Percentiles rank a stretch among this genome's conserved stretches.
Conservation (phyloP, 2,329 filamentous ascomycete species). For the Aplosporella prunicola region DNA sequence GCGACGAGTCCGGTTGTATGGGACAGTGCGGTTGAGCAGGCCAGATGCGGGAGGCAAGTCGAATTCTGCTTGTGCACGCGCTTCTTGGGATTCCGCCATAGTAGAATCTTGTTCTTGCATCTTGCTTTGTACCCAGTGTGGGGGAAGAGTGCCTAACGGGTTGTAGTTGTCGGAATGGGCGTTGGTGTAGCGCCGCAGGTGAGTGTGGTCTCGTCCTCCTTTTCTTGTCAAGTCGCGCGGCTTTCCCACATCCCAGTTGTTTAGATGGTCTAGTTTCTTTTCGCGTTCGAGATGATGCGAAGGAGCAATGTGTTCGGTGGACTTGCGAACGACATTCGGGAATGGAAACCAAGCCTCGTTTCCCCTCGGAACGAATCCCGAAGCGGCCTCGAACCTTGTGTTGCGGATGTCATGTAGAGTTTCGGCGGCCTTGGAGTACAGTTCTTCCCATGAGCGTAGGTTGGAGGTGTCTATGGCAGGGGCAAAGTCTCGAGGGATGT, state of each 20-base stretch:
- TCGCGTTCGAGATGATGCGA: neutral
- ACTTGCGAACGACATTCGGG: conserved; percentile 4
- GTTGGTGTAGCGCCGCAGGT: no score
- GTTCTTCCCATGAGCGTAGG: conserved; percentile 1
- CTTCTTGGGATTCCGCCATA: no score
- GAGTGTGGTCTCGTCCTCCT: no score
- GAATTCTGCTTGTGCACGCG: no score
- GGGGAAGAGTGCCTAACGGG: no score
- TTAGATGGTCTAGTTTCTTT: neutral
- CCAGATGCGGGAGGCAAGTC: no score
- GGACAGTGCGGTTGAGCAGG: no score
- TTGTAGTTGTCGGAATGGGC: no score
- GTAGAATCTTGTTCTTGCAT: no score
- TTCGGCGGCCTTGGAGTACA: neutral
- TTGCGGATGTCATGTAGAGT: conserved; percentile 3
- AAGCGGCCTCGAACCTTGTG: neutral
- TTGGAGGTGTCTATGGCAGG: neutral
- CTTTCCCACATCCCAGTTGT: conserved; percentile 3
- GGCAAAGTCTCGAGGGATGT: conserved; percentile 1
- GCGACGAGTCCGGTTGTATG: conserved; percentile 3
- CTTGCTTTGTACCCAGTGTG: no score
- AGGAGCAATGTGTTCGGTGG: neutral
- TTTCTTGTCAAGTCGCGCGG: neutral
- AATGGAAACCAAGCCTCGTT: conserved; percentile 8
- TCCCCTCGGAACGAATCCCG: neutral